A percentile compares a stretch with the other conserved stretches of the same genome.
phyloP scores from a whole-genome alignment of 805 yeast species.

The Yarrowia bubula region DNA sequence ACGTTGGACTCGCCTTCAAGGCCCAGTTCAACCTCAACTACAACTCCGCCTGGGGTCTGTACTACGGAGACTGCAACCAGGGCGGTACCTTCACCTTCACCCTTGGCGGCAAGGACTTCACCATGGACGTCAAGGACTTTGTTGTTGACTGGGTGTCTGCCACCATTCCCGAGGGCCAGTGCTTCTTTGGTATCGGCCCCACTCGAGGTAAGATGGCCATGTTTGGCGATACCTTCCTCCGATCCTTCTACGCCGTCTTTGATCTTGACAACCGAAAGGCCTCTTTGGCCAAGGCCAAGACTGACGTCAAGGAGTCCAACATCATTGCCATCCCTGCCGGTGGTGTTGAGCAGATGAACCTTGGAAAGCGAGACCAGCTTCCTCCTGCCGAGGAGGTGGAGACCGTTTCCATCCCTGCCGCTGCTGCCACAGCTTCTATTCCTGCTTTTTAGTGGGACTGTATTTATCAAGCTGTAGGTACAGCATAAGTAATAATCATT shows the following conservation, averaged over 20 bases:
- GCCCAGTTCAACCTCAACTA: conserved; percentile 10
- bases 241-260: conserved; percentile 64
- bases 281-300: conserved; percentile 52
- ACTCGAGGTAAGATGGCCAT: conserved; percentile 35
- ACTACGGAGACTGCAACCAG: conserved; percentile 26
- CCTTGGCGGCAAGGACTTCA: conserved; percentile 24
- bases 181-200: conserved; percentile 37
- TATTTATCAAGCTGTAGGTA: conserved; percentile 24
- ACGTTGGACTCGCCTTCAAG: conserved; percentile 1
- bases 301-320: conserved; percentile 31
- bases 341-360: conserved; percentile 30
- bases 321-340: conserved; percentile 32
- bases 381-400: conserved; percentile 7
- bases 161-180: conserved; percentile 29
- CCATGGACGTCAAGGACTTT: conserved; percentile 19
- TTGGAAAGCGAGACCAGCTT: conserved; percentile 10
- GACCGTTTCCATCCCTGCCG: conserved; percentile 16
- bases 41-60: conserved; percentile 29
- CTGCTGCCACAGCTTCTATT: conserved; percentile 26
- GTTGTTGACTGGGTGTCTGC: conserved; percentile 26
- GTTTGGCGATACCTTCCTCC: conserved; percentile 61
- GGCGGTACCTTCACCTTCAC: conserved; percentile 31
- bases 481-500: conserved; percentile 9
- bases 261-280: conserved; percentile 59
- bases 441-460: conserved; percentile 23